phyloP scores from a whole-genome alignment of 2,329 filamentous ascomycete genomes.

The Phaeosphaeria sp. region DNA sequence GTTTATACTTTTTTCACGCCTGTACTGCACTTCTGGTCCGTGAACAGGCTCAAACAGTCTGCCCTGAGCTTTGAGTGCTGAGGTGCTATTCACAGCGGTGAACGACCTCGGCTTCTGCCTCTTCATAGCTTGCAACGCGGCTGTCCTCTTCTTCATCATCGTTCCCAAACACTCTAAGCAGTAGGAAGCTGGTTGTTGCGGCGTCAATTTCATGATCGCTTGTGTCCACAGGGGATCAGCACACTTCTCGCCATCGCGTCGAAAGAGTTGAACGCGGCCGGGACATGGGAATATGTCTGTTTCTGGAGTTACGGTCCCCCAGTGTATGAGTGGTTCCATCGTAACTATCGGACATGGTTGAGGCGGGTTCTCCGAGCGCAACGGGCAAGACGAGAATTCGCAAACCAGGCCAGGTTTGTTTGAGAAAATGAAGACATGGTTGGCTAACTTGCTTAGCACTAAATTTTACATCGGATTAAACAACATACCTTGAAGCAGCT shows the following conservation, averaged over 20 bases:
- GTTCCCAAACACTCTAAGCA: conserved; percentile 18
- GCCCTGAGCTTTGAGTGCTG: neutral
- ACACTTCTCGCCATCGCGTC: conserved; percentile 15
- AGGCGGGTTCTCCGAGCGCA: neutral
- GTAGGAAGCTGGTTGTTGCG: conserved; percentile 5
- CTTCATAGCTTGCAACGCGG: conserved; percentile 5
- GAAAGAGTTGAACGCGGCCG: conserved; percentile 11
- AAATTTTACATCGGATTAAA: neutral
- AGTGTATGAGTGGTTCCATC: conserved; percentile 17
- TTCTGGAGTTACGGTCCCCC: conserved; percentile 12
- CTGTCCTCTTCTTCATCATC: conserved; percentile 8
- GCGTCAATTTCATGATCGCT: conserved; percentile 1
- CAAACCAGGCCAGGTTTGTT: neutral
- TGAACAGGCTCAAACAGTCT: neutral
- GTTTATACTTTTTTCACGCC: neutral
- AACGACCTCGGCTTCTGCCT: neutral
- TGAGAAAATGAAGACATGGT: conserved; percentile 9
- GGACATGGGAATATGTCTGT: neutral
- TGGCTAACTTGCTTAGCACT: neutral
- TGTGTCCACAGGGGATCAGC: conserved; percentile 14
- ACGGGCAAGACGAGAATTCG: conserved; percentile 3
- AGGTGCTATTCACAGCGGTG: neutral
- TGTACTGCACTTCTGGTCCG: neutral
- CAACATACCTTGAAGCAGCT: conserved; percentile 7
- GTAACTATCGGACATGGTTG: neutral